These are phyloP conservation scores for Populus hybrid DNA, from an alignment of 441 rosid genomes.

Conservation along the genomic window DNA sequence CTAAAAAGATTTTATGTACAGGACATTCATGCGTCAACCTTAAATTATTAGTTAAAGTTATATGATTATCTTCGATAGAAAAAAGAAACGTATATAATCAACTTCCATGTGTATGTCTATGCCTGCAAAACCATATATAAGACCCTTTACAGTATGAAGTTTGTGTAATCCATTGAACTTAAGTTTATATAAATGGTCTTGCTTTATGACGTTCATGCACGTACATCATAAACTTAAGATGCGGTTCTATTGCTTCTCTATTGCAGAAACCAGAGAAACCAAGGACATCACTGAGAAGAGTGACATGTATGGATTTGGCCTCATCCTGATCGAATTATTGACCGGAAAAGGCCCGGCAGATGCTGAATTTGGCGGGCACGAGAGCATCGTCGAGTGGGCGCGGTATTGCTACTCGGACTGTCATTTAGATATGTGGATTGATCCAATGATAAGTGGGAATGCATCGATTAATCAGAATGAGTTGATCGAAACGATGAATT, in stretches of 20 bases:
- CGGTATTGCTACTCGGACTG: conserved; percentile 68
- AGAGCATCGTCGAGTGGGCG: conserved; percentile 68
- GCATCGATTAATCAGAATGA: conserved; percentile 31
- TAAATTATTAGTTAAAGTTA: conserved; percentile 1
- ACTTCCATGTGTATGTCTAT: neutral
- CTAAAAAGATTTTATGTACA: neutral
- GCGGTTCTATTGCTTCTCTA: no score
- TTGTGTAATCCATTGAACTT: neutral
- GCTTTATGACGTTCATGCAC: neutral
- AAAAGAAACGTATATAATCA: neutral
- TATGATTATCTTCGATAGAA: neutral
- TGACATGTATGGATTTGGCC: conserved; percentile 64
- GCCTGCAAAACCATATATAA: neutral
- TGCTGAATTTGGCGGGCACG: conserved; percentile 48
- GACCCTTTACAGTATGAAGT: neutral
- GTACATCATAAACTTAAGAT: neutral
- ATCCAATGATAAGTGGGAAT: conserved; percentile 40
- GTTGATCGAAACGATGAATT: conserved; percentile 56
- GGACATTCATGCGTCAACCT: conserved; percentile 7
- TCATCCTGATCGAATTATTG: conserved; percentile 57
- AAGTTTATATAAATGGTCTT: neutral
- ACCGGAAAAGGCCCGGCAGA: conserved; percentile 63
- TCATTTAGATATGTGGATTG: conserved; percentile 64
- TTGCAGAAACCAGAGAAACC: conserved; percentile 53
- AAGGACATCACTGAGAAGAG: conserved; percentile 50